phyloP scores from a whole-genome alignment of 768 basidiomycete species.

The Auricularia sp. region DNA sequence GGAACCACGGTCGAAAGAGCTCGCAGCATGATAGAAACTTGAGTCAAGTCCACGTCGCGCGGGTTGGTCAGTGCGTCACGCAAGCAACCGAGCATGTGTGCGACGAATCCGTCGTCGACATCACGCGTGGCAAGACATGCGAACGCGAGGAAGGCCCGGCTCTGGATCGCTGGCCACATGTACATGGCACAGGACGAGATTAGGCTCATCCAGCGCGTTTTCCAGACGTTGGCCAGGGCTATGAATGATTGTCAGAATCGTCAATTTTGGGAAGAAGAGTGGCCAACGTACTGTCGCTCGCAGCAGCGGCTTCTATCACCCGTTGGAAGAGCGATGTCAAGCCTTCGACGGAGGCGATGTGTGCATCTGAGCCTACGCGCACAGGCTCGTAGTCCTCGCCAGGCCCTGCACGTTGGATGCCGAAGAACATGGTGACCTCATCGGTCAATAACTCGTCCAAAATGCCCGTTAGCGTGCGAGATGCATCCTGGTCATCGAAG shows the following conservation, averaged over 20 bases:
- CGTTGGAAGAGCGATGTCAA: slow-evolving; percentile 54
- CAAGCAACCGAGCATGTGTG: slow-evolving; percentile 86
- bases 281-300: slow-evolving; percentile 49
- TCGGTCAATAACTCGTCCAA: slow-evolving; percentile 51
- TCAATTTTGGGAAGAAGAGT: not conserved
- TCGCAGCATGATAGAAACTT: slow-evolving; percentile 73
- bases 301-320: slow-evolving; percentile 54
- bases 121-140: slow-evolving; percentile 72
- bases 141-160: slow-evolving; percentile 75
- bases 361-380: slow-evolving; percentile 34
- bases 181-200: slow-evolving; percentile 86
- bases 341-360: slow-evolving; percentile 56
- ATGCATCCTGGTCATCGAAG: slow-evolving; percentile 45
- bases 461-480: slow-evolving; percentile 49
- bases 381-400: slow-evolving; percentile 47
- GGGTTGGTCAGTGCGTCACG: slow-evolving; percentile 31
- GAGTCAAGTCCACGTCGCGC: slow-evolving; percentile 56
- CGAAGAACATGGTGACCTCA: slow-evolving; percentile 59
- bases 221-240: slow-evolving; percentile 83
- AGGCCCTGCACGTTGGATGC: slow-evolving; percentile 63
- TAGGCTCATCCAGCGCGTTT: slow-evolving; percentile 87
- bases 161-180: slow-evolving; percentile 74
- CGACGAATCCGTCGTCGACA: slow-evolving; percentile 87
- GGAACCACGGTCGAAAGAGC: slow-evolving; percentile 74
- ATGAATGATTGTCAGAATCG: slow-evolving; percentile 2